A percentile compares a stretch with the other conserved stretches of the same genome.
These are phyloP conservation scores for Cyberlindnera bimundalis DNA, from an alignment of 805 yeast species.

Conservation along the genomic window DNA sequence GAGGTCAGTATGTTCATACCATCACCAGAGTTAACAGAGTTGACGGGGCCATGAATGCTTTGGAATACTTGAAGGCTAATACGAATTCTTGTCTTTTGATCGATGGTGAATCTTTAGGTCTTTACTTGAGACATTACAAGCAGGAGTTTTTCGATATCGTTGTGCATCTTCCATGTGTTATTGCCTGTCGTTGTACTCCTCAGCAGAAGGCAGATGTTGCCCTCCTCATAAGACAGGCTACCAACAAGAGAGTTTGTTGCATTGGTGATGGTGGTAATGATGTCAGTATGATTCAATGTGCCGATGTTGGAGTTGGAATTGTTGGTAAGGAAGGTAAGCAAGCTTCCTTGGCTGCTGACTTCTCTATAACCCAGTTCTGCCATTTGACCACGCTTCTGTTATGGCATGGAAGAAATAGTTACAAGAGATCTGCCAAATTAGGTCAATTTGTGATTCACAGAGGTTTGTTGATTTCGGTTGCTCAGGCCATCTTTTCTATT, in stretches of 20 bases:
- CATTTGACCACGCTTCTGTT: constrained; percentile 79
- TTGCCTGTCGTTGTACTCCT: constrained; percentile 98
- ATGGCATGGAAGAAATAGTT: constrained; percentile 98
- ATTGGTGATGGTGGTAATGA: constrained; percentile 99
- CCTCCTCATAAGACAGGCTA: constrained; percentile 63
- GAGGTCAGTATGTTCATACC: constrained; percentile 92
- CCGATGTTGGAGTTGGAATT: constrained; percentile 98
- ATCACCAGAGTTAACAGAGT: constrained; percentile 60
- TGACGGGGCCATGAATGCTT: constrained; percentile 64
- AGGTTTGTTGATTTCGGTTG: constrained; percentile 88
- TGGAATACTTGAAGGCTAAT: constrained; percentile 68
- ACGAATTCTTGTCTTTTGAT: constrained; percentile 68
- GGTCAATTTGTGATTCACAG: constrained; percentile 97
- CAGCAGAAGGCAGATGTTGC: constrained; percentile 99
- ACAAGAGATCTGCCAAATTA: constrained; percentile 90
- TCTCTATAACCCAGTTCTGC: constrained; percentile 88
- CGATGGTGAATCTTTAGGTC: constrained; percentile 88
- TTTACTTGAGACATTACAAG: constrained; percentile 58
- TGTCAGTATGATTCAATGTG: constrained; percentile 97
- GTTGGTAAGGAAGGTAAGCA: constrained; percentile 99
- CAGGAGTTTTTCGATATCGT: constrained; percentile 77
- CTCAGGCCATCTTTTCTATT: constrained; percentile 90
- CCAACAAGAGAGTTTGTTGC: constrained; percentile 91
- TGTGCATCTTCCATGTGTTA: constrained; percentile 83
- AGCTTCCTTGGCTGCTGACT: constrained; percentile 96